Evolutionary conservation across 2,329 filamentous ascomycete genomes (phyloP), one percentile per base, ranked within the genome.

Genomic region (Fusarium illudens): DNA sequence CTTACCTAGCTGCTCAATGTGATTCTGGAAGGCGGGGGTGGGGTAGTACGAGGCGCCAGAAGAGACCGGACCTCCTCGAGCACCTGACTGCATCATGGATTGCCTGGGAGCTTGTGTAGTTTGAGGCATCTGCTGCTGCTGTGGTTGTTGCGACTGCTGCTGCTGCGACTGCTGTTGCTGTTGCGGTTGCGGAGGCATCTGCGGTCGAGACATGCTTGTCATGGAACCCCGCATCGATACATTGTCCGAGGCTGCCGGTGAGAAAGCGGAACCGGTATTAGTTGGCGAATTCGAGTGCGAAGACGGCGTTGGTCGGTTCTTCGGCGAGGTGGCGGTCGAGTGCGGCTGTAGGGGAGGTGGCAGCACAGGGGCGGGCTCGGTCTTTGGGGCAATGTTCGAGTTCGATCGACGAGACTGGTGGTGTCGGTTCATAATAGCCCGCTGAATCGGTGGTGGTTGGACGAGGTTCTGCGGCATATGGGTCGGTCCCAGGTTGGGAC

Each of bases 1-100:
- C 94, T 92, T 93, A 92, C 95, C 95, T 79, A 98, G 89, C 84
- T 97, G 93, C 80, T 96, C 92, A 80, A 96, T 94, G 79, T 97
- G 95, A 79, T 92, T 96, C 77, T 96, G 93, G 81, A 97, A 97
- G 3, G 83, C 82, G 17, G 92, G 91, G 60, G 93, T 91, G 51
- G 92, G 89, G 77, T 97, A 97, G 80, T 91, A 97, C 55, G 85
- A 77, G 50, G 83, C 78, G 63, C 81, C 74, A 46, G 81, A 76
- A 68, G 78, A 79, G 65, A 80, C 75, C 70, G 80, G 76, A 44
- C 76, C 77, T 73, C 75, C 76, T 61, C 77, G 71, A 68, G 79
- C 63, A 53, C 75, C 74, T 33, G 75, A 53, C 22, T 81, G 79
- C 73, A 82, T 78, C 55, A 79, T 76, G 4, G 78, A 76, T 36